These are phyloP conservation scores for Zizania palustris DNA, from an alignment of 202 grass and related monocot genomes.

Conservation along the genomic window DNA sequence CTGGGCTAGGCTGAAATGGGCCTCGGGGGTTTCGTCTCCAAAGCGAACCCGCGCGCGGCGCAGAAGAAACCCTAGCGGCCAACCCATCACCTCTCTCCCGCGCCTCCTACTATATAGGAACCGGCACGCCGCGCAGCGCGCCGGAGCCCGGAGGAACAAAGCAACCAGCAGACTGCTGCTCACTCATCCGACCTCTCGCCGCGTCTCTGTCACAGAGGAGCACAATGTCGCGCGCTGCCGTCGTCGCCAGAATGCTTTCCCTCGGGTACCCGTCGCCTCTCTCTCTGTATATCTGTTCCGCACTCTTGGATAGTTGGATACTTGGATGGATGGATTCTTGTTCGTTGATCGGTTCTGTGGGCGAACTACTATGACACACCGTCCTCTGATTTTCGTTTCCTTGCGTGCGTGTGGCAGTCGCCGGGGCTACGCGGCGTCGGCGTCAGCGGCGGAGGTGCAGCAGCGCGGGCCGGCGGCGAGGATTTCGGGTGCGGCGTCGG, in stretches of 20 bases:
- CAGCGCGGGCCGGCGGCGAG: background rate
- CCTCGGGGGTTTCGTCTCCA: no score
- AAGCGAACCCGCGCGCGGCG: background rate
- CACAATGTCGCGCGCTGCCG: background rate
- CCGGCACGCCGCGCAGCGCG: background rate
- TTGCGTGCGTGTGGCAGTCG: conserved; percentile 21
- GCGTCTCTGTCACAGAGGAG: background rate
- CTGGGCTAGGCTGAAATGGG: no score
- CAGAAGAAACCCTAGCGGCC: background rate
- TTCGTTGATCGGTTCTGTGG: background rate
- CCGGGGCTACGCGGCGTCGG: conserved; percentile 27
- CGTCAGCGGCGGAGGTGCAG: background rate
- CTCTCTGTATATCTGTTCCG: background rate
- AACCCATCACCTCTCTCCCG: no score
- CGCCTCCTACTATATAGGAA: background rate
- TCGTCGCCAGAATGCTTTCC: background rate
- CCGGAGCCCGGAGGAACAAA: no score
- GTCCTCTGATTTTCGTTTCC: background rate
- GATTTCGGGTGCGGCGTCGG: background rate
- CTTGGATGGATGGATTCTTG: background rate
- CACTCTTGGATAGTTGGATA: background rate
- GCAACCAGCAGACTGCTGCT: background rate
- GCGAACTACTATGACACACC: background rate
- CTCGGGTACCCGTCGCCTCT: conserved; percentile 5
- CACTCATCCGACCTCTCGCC: background rate